Evolutionary conservation across 768 basidiomycete species (phyloP).

Genomic region (Ramaria sp.): DNA sequence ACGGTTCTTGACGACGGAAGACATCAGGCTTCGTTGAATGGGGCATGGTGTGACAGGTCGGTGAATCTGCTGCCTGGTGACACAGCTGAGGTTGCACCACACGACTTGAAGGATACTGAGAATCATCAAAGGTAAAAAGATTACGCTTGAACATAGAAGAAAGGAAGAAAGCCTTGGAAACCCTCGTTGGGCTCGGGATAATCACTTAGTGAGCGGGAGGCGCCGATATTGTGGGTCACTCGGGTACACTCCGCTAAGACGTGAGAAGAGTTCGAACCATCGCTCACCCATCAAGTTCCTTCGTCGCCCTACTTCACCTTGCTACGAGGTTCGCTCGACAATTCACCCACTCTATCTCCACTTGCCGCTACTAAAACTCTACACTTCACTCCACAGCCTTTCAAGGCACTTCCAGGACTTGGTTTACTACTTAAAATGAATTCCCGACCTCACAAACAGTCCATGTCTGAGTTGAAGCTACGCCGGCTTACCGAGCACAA

Average conservation of each 20-base stretch:
- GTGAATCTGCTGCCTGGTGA: no score
- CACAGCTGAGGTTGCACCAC: no score
- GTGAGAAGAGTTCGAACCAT: background rate
- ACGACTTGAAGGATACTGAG: no score
- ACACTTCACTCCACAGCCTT: background rate
- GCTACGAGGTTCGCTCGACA: background rate
- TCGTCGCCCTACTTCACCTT: background rate
- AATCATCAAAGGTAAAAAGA: no score
- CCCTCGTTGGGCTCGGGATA: background rate
- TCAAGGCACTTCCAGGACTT: background rate
- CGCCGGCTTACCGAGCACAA: constrained; percentile 91
- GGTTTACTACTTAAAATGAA: constrained; percentile 14
- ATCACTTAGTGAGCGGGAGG: background rate
- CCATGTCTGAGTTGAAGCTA: constrained; percentile 97
- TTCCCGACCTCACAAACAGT: constrained; percentile 48
- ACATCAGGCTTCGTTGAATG: no score
- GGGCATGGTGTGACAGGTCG: no score
- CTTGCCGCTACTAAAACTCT: background rate
- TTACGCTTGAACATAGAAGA: background rate
- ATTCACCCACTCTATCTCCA: no score
- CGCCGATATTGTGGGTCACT: background rate
- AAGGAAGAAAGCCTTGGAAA: background rate
- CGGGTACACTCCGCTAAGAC: background rate
- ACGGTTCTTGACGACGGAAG: no score
- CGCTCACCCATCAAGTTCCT: background rate